Evolutionary conservation across 2,329 filamentous ascomycete species (phyloP).

Genomic region (Pseudocercospora fuligena): DNA sequence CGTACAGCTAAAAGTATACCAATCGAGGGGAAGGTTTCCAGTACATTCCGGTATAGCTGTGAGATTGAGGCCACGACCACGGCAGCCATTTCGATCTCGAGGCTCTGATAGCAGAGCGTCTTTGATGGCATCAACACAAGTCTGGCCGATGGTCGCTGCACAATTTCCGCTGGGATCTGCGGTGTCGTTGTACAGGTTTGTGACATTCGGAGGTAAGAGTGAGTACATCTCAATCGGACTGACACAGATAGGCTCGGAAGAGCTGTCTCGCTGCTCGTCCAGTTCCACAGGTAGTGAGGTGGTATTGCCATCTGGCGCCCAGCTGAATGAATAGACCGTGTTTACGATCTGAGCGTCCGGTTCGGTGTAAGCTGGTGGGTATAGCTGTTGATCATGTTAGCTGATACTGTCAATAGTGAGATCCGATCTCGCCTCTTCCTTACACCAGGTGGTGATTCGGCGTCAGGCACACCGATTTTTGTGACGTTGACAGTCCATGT

Average conservation of each 20-base stretch:
- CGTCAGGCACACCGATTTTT: neutral
- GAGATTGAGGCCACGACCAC: neutral
- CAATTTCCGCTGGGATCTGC: neutral
- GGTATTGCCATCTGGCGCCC: neutral
- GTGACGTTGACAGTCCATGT: slow-evolving; percentile 2
- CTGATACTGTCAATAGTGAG: neutral
- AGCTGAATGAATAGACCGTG: neutral
- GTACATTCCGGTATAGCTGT: slow-evolving; percentile 2
- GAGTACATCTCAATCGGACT: neutral
- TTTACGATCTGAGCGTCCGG: neutral
- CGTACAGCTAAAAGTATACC: neutral
- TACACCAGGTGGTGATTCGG: neutral
- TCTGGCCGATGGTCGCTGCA: neutral
- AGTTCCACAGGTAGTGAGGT: neutral
- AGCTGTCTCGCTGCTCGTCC: neutral
- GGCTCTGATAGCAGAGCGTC: neutral
- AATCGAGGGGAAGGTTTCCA: neutral
- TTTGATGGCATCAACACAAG: neutral
- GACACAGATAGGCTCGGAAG: neutral
- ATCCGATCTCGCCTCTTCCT: neutral
- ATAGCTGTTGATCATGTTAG: neutral
- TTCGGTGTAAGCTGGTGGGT: neutral
- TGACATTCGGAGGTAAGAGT: neutral
- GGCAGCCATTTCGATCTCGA: neutral
- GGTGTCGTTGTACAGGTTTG: slow-evolving; percentile 4